Evolutionary conservation across 305 asterid species (phyloP).

Genomic region (Vinca major): DNA sequence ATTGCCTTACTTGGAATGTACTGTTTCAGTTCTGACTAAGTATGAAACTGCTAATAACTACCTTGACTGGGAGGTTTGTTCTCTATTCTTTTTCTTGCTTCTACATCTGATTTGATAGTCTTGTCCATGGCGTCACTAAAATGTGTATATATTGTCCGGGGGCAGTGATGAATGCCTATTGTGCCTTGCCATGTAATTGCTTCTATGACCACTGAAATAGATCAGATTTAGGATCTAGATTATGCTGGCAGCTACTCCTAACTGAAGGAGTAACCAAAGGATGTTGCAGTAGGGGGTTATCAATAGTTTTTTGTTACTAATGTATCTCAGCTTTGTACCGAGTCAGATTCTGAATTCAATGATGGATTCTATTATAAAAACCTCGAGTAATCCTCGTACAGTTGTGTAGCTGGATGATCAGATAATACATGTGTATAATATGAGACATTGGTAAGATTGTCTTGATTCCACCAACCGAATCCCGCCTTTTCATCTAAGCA

Average conservation of each 20-base stretch:
- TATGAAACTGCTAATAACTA: conserved; percentile 67
- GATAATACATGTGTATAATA: not conserved
- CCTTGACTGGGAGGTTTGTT: conserved; percentile 96
- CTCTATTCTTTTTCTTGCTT: not conserved
- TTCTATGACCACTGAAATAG: not conserved
- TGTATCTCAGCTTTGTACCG: conserved; percentile 9
- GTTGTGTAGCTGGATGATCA: conserved; percentile 16
- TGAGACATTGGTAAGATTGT: conserved; percentile 5
- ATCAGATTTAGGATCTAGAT: not conserved
- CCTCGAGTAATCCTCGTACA: conserved; percentile 8
- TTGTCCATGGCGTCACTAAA: not conserved
- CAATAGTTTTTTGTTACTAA: conserved; percentile 1
- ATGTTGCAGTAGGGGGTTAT: not conserved
- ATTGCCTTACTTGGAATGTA: conserved; percentile 76
- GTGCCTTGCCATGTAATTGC: conserved; percentile 3
- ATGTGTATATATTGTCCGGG: not conserved
- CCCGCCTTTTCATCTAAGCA: not conserved
- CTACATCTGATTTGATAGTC: not conserved
- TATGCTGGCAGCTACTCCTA: not conserved
- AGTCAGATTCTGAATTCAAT: conserved; percentile 13
- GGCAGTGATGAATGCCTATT: not conserved
- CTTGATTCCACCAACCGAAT: not conserved
- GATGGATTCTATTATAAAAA: conserved; percentile 1
- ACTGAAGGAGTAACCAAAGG: not conserved
- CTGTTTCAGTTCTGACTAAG: conserved; percentile 79